Base-by-base conservation (phyloP, 805 yeast species). In the Candida xiaguanensis region DNA sequence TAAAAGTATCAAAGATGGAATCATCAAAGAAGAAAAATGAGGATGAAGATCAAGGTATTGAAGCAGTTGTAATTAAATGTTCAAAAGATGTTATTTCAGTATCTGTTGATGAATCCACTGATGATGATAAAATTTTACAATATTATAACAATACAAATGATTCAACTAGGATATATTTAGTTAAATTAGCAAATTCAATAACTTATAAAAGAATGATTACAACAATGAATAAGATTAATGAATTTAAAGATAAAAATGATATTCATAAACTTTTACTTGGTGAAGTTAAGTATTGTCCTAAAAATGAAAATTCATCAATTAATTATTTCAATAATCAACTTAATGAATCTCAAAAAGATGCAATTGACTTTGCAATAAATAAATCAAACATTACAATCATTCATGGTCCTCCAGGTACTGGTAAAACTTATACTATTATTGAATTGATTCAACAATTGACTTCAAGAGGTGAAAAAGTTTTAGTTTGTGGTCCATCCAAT, bases 401-500 rank as follows among this genome's bases (percentile, higher is more conserved):
- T 5, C 91, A 84, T 52, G 91, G 91, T 0, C 91, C 91, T 1
- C 90, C 90, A 0, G 91, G 91, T 3, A 83, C 91, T 0, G 91
- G 91, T 8, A 77, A 79, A 43, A 91, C 98, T 0, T 82, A 82
- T 46, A 90, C 97, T 0, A 51, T 91, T 5, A 79, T 90, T 8
- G 97, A 91, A 52, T 63, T 86, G 6, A 80, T 89, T 26, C 75
- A 83, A 37, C 96, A 90, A 53, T 64, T 88, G 36, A 70, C 78
- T 1, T 61, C 59, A 11, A 52, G 52, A 5, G 50, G 56, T 12
- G 72, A 70, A 38, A 59, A 89, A 32, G 80, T 91, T 0, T 64
- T 91, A 20, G 90, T 91, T 0, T 90, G 97, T 63, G 97, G 96
- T 0, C 95, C 98, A 0, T 89, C 97, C 0, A 91, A 91, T 56